Conservation (phyloP, 441 rosid species). For the Bruguiera hainesii region DNA sequence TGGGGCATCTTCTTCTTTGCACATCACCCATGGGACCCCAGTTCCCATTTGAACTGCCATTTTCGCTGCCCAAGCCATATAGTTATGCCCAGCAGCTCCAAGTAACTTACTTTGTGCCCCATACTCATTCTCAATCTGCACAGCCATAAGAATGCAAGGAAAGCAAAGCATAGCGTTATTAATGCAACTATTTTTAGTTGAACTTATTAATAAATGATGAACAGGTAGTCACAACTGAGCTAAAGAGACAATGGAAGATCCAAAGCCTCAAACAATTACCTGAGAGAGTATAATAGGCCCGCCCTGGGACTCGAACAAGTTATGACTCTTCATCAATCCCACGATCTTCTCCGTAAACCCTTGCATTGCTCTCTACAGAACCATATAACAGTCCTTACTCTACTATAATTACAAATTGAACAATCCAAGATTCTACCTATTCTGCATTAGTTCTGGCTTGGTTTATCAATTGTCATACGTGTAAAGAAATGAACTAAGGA, state of each 20-base stretch:
- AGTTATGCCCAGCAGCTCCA: slow-evolving; percentile 69
- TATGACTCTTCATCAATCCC: slow-evolving; percentile 76
- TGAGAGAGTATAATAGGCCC: slow-evolving; percentile 93
- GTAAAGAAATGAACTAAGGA: neutral
- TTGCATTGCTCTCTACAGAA: slow-evolving; percentile 76
- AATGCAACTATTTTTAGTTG: too few species aligned
- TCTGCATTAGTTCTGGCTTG: slow-evolving; percentile 8
- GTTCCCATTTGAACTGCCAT: slow-evolving; percentile 64
- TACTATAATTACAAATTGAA: neutral
- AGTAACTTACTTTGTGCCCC: slow-evolving; percentile 65
- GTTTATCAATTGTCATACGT: neutral
- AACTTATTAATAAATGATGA: too few species aligned
- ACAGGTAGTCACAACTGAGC: neutral
- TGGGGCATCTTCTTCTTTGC: slow-evolving; percentile 90
- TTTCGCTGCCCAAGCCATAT: slow-evolving; percentile 84
- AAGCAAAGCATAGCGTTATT: neutral
- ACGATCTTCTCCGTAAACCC: slow-evolving; percentile 86
- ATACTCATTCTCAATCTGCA: slow-evolving; percentile 90
- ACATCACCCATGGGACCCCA: slow-evolving; percentile 97
- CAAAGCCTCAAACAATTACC: slow-evolving; percentile 32
- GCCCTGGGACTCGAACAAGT: slow-evolving; percentile 80
- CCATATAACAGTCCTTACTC: neutral
- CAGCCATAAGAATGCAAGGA: neutral
- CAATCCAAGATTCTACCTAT: neutral
- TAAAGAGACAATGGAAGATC: neutral